Conservation (phyloP, 179 eudicot species). For the Beta macrorhiza region DNA sequence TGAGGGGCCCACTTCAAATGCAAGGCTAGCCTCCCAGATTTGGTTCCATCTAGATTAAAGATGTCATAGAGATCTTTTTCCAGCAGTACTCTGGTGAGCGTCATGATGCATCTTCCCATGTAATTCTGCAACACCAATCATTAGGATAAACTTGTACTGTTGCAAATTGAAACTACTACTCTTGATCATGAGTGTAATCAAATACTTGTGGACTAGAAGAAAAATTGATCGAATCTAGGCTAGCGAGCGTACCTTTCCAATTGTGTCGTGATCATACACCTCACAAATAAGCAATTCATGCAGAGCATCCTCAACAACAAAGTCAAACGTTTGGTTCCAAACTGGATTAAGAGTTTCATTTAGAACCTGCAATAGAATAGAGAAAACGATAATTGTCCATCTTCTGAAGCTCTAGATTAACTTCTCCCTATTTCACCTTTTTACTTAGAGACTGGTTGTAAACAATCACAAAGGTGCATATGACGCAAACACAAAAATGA, state of each 20-base stretch:
- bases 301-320: slow-evolving; percentile 82
- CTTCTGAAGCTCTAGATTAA: too few relatives aligned
- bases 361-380: slow-evolving; percentile 56
- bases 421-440: too few relatives aligned
- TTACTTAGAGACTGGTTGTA: neutral
- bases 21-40: slow-evolving; percentile 60
- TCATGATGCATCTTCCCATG: slow-evolving; percentile 77
- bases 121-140: slow-evolving; percentile 47
- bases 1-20: slow-evolving; percentile 78
- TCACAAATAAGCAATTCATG: slow-evolving; percentile 77
- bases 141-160: neutral
- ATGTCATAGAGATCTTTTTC: slow-evolving; percentile 68
- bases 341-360: slow-evolving; percentile 76
- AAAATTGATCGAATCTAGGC: neutral
- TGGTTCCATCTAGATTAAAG: slow-evolving; percentile 58
- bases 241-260: slow-evolving; percentile 63
- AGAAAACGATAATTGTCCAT: neutral
- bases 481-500: neutral
- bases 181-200: neutral
- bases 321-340: slow-evolving; percentile 95
- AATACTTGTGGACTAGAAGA: neutral
- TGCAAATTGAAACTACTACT: neutral
- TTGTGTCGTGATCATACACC: slow-evolving; percentile 85
- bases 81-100: slow-evolving; percentile 66
- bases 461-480: neutral